Conservation (phyloP, 176 grass and related monocot species). For the Lolium multiflorum region DNA sequence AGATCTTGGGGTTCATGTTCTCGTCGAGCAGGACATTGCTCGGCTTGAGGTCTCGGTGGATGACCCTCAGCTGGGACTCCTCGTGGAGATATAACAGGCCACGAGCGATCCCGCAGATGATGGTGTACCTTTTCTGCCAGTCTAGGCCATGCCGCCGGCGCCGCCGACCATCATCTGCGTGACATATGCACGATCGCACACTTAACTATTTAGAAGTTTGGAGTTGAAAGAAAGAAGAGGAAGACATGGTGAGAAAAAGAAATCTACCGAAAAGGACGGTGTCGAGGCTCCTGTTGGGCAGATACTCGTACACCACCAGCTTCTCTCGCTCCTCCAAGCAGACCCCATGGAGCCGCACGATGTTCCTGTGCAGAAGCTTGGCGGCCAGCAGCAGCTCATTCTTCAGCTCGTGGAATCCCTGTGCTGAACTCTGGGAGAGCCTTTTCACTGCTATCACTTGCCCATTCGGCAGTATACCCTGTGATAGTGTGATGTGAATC, state of each 20-base stretch:
- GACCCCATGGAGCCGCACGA: constrained; percentile 44
- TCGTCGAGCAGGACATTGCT: constrained; percentile 48
- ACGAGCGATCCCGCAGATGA: constrained; percentile 37
- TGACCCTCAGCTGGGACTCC: constrained; percentile 41
- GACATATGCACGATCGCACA: too few species aligned
- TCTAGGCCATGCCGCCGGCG: background rate
- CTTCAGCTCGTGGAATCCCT: constrained; percentile 44
- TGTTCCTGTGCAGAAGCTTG: constrained; percentile 62
- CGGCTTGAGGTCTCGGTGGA: constrained; percentile 55
- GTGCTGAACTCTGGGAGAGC: constrained; percentile 32
- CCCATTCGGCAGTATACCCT: constrained; percentile 46
- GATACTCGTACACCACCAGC: constrained; percentile 54
- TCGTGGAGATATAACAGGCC: constrained; percentile 47
- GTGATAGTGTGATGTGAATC: background rate
- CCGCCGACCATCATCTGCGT: background rate
- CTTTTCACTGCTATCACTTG: constrained; percentile 35
- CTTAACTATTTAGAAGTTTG: background rate
- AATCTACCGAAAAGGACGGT: constrained; percentile 49
- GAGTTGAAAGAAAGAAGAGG: background rate
- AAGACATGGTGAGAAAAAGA: background rate
- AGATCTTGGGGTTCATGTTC: constrained; percentile 55
- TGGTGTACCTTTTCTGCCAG: constrained; percentile 43
- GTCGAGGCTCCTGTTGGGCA: constrained; percentile 55
- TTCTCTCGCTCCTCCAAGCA: constrained; percentile 50
- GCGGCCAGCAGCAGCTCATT: constrained; percentile 58